Evolutionary conservation across 495 filamentous ascomycete genomes (phyloP).

Genomic region (Pyrenula aspistea): DNA sequence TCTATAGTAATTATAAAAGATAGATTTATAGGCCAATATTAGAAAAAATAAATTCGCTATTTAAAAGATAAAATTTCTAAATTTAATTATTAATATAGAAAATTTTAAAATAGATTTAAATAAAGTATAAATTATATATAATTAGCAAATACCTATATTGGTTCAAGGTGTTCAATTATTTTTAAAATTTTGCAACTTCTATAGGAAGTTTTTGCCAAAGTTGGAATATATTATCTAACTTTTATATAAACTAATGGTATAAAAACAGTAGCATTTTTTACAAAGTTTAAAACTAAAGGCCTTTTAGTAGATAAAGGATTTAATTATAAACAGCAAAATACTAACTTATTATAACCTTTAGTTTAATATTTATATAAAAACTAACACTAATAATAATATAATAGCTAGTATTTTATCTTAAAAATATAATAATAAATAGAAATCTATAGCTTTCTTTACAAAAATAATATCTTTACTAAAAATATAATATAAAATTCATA

Average conservation of each 20-base stretch:
- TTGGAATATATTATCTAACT: not conserved
- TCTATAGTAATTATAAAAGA: conserved; percentile 7
- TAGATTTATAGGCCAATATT: conserved; percentile 7
- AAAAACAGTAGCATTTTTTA: not conserved
- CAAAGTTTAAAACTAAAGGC: not conserved
- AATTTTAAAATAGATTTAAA: not conserved
- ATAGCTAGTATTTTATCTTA: not conserved
- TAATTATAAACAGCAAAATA: not conserved
- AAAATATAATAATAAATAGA: not conserved
- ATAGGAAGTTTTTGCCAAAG: not conserved
- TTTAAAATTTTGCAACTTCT: not conserved
- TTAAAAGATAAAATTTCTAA: conserved; percentile 2
- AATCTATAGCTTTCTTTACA: not conserved
- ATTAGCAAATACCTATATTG: not conserved
- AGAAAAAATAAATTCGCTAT: conserved; percentile 1
- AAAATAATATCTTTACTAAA: not conserved
- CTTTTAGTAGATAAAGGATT: not conserved
- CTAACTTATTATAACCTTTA: not conserved
- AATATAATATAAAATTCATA: not conserved
- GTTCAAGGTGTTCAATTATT: not conserved
- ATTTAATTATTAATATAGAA: not conserved
- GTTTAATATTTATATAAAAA: not conserved
- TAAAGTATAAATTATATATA: conserved; percentile 1
- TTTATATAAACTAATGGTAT: not conserved
- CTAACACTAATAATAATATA: not conserved